A percentile compares a stretch with the other conserved stretches of the same genome.
These are phyloP conservation scores for Chaetoceros tenuissimus DNA, from an alignment of 108 stramenopile genomes.

Conservation along the genomic window DNA sequence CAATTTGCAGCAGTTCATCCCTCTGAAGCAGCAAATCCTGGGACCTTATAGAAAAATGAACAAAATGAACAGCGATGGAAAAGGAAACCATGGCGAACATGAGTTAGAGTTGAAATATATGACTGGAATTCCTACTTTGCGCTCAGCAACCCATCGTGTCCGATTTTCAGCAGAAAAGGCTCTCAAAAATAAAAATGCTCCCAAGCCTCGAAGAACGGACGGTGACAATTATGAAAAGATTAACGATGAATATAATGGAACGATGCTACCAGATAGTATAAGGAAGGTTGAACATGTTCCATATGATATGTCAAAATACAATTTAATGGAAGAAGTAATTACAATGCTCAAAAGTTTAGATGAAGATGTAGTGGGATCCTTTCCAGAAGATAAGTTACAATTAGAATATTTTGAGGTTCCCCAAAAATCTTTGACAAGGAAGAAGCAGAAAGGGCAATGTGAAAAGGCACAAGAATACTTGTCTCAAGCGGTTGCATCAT, in stretches of 20 bases:
- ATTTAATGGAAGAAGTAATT: constrained; percentile 39
- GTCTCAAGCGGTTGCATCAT: constrained; percentile 45
- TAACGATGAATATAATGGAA: constrained; percentile 46
- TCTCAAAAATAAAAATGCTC: constrained; percentile 51
- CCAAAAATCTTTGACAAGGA: constrained; percentile 38
- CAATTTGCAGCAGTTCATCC: too few species aligned
- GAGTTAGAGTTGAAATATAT: constrained; percentile 34
- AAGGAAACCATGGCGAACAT: too few species aligned
- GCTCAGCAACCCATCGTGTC: constrained; percentile 77
- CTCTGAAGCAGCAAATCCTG: too few species aligned
- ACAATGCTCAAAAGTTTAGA: constrained; percentile 45
- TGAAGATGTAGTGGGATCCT: constrained; percentile 41
- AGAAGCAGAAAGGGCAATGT: constrained; percentile 51
- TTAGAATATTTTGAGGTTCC: constrained; percentile 72
- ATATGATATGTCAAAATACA: constrained; percentile 33
- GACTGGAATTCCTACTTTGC: constrained; percentile 70
- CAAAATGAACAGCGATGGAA: too few species aligned
- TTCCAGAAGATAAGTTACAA: constrained; percentile 8
- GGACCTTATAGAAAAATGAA: too few species aligned
- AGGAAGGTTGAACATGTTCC: constrained; percentile 35
- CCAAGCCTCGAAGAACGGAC: constrained; percentile 39
- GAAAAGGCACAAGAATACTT: constrained; percentile 69
- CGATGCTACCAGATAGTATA: constrained; percentile 49
- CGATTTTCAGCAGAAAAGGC: too few species aligned
- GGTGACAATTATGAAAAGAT: too few species aligned